Evolutionary conservation across 176 grass and related monocot species (phyloP).

Genomic region (Guadua angustifolia): DNA sequence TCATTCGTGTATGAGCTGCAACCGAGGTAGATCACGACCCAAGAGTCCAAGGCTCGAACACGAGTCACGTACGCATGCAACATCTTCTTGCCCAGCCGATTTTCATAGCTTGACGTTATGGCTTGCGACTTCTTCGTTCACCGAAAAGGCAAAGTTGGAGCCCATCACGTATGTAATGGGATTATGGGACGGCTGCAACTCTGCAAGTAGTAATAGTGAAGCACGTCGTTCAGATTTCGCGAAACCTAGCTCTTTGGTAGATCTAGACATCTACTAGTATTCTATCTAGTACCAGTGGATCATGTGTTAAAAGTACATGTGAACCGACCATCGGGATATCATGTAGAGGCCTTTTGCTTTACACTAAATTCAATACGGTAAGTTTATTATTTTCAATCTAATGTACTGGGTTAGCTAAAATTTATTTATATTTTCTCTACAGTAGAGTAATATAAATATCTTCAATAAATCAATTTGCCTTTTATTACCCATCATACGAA

Average conservation of each 20-base stretch:
- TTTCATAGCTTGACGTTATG: constrained; percentile 44
- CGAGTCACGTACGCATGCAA: constrained; percentile 10
- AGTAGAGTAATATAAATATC: no score
- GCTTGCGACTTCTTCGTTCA: not conserved
- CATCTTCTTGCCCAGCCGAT: not conserved
- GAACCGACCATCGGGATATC: not conserved
- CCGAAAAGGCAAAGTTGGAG: not conserved
- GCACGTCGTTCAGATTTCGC: not conserved
- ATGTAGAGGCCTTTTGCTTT: no score
- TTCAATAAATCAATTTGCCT: no score
- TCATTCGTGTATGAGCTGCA: not conserved
- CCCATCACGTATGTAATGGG: constrained; percentile 32
- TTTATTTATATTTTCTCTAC: no score
- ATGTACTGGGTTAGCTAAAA: no score
- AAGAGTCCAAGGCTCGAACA: not conserved
- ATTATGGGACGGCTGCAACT: constrained; percentile 8
- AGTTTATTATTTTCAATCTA: no score
- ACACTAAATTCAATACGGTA: no score
- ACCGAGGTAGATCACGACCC: not conserved
- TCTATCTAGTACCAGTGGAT: not conserved
- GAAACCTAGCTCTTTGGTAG: not conserved
- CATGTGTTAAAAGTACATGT: constrained; percentile 15
- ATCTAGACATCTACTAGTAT: not conserved
- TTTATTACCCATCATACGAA: no score
- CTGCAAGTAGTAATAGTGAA: not conserved